These are phyloP conservation scores for Didymella arachidicola DNA, from an alignment of 2,329 filamentous ascomycete genomes.

Conservation along the genomic window DNA sequence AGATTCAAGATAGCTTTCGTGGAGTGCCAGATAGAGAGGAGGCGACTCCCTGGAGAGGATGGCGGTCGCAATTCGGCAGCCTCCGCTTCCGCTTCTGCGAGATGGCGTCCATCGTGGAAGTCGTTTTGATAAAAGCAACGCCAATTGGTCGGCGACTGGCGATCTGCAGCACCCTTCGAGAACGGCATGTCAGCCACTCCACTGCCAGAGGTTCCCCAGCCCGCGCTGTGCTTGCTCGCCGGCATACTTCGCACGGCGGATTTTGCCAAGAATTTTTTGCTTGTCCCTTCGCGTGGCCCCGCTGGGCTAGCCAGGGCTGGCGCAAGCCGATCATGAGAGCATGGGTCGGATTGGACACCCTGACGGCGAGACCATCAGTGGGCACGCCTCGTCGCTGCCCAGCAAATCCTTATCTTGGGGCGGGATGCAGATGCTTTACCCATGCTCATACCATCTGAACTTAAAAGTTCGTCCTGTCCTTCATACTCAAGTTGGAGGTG, in stretches of 20 bases:
- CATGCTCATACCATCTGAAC: conserved; percentile 21
- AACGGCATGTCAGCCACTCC: conserved; percentile 11
- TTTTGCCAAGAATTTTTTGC: conserved; percentile 1
- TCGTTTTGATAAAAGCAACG: conserved; percentile 19
- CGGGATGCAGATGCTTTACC: conserved; percentile 39
- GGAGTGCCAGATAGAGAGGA: conserved; percentile 20
- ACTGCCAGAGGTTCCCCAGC: conserved; percentile 14
- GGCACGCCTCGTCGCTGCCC: conserved; percentile 24
- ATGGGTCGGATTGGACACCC: conserved; percentile 31
- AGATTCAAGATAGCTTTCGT: conserved; percentile 18
- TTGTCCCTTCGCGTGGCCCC: conserved; percentile 20
- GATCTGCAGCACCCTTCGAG: conserved; percentile 15
- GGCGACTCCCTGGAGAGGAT: conserved; percentile 23
- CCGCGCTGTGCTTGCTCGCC: conserved; percentile 9
- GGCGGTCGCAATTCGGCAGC: conserved; percentile 18
- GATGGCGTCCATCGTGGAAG: conserved; percentile 8
- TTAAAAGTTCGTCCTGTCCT: conserved; percentile 27
- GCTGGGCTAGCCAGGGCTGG: conserved; percentile 17
- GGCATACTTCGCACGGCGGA: conserved; percentile 8
- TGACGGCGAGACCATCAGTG: conserved; percentile 31
- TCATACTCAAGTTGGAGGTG: conserved; percentile 9
- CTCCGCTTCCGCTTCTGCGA: conserved; percentile 20
- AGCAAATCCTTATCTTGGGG: conserved; percentile 48
- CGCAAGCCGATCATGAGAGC: conserved; percentile 13
- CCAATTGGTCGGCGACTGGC: conserved; percentile 18